phyloP scores from a whole-genome alignment of 2,329 filamentous ascomycete genomes.

The Samsoniella hepiali region DNA sequence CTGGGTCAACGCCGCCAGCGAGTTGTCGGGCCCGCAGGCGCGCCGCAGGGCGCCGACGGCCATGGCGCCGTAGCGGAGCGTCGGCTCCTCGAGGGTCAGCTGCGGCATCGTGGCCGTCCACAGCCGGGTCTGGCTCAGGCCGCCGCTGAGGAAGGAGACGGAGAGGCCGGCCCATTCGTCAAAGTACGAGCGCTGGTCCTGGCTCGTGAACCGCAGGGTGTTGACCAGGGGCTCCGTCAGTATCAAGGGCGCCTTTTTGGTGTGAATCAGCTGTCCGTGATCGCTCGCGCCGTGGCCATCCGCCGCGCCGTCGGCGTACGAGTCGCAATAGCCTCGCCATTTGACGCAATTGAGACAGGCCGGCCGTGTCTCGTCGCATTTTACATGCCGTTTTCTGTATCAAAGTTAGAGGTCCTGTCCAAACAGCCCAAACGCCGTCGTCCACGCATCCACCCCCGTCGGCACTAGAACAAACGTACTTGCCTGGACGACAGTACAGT shows the following conservation, averaged over 20 bases:
- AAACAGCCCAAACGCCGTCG: neutral
- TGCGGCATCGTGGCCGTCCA: slow-evolving; percentile 42
- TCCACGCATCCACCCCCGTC: too few relatives aligned
- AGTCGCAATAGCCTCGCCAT: slow-evolving; percentile 39
- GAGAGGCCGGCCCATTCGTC: slow-evolving; percentile 37
- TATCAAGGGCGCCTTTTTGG: slow-evolving; percentile 30
- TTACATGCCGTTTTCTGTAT: slow-evolving; percentile 39
- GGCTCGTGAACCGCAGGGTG: slow-evolving; percentile 33
- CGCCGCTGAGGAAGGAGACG: slow-evolving; percentile 35
- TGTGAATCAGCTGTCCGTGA: slow-evolving; percentile 30
- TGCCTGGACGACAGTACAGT: slow-evolving; percentile 18
- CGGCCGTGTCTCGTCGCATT: slow-evolving; percentile 42
- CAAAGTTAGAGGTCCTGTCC: neutral
- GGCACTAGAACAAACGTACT: slow-evolving; percentile 16
- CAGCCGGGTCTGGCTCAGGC: slow-evolving; percentile 32
- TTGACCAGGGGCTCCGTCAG: slow-evolving; percentile 34
- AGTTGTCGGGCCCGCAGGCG: slow-evolving; percentile 29
- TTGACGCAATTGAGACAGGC: slow-evolving; percentile 41
- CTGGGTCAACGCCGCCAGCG: slow-evolving; percentile 23
- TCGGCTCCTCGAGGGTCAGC: slow-evolving; percentile 36
- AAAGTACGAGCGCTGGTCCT: slow-evolving; percentile 37
- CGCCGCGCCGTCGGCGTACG: slow-evolving; percentile 30
- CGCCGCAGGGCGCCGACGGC: slow-evolving; percentile 39
- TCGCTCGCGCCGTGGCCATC: slow-evolving; percentile 19
- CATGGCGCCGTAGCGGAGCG: slow-evolving; percentile 39